Evolutionary conservation across 352 stramenopile genomes (phyloP).

Genomic region (Phytophthora lateralis): DNA sequence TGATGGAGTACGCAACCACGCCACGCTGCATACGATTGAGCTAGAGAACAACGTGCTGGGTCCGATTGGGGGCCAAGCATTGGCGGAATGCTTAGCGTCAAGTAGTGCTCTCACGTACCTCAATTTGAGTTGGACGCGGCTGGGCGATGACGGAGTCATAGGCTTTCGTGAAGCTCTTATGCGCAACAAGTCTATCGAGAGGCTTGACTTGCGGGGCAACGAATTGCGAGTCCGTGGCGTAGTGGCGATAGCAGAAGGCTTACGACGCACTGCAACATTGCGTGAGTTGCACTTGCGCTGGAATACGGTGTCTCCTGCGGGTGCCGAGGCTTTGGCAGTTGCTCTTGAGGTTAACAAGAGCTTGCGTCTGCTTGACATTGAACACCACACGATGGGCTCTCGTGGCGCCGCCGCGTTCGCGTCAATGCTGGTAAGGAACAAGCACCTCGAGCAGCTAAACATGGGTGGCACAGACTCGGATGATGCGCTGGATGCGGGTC

Average conservation of each 20-base stretch:
- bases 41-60: conserved; percentile 74
- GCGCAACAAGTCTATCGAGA: conserved; percentile 49
- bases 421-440: conserved; percentile 64
- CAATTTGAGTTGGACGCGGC: conserved; percentile 81
- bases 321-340: conserved; percentile 59
- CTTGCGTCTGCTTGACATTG: conserved; percentile 68
- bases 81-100: conserved; percentile 63
- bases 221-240: conserved; percentile 54
- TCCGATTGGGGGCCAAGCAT: conserved; percentile 48
- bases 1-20: conserved; percentile 70
- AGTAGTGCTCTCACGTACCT: conserved; percentile 66
- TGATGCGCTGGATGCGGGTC: conserved; percentile 44
- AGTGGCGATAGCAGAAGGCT: conserved; percentile 53
- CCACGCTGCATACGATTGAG: conserved; percentile 60
- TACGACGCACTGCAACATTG: conserved; percentile 60
- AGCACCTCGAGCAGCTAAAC: conserved; percentile 57
- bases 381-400: conserved; percentile 72
- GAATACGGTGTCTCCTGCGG: conserved; percentile 64
- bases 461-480: conserved; percentile 69
- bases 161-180: conserved; percentile 50
- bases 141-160: conserved; percentile 63
- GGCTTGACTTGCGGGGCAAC: conserved; percentile 80
- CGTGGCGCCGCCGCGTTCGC: conserved; percentile 63
- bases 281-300: conserved; percentile 75
- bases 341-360: conserved; percentile 64